Evolutionary conservation across 2,329 filamentous ascomycete species (phyloP), one percentile per base, ranked within the genome.

Genomic region (Diplocarpon mali): DNA sequence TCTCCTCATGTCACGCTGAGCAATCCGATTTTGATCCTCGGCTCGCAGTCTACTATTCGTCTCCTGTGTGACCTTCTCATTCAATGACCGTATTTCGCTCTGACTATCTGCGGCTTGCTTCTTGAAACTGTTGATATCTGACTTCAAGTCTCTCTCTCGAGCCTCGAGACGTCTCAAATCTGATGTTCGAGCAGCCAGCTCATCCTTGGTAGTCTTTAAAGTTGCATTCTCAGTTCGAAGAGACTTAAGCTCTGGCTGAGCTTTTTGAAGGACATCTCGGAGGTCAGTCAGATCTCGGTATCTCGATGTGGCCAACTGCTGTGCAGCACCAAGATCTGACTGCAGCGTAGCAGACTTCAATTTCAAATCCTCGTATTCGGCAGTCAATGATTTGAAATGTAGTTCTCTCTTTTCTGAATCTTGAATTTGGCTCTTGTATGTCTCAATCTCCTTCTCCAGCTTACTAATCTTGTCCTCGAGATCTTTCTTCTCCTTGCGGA

Each of bases 201-300:
- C 85, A 38, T 89, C 83, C 59, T 83, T 90, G 2, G 76, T 73
- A 0, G 69, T 70, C 62, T 87, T 89, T 29, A 96, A 70, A 34
- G 80, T 75, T 0, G 76, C 75, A 27, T 85, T 80, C 56, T 96
- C 89, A 39, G 81, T 78, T 7, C 86, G 78, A 15, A 96, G 70
- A 36, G 69, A 80, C 61, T 82, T 83, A 17, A 96, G 68, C 64
- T 98, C 90, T 0, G 87, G 84, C 58, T 95, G 89, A 0, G 84
- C 76, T 61, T 92, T 93, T 53, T 88, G 81, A 27, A 95, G 65
- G 2, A 89, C 71, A 49, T 90, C 84, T 15, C 82, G 76, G 37
- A 95, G 68, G 24, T 94, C 85, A 0, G 80, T 81, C 1, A 95
- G 68, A 48, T 96, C 89, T 62, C 88, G 94, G 69, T 88, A 96